Percentiles rank a stretch among this genome's conserved stretches.
phyloP scores from a whole-genome alignment of 192 early-diverging fungal species.

The Backusella liffmaniae region DNA sequence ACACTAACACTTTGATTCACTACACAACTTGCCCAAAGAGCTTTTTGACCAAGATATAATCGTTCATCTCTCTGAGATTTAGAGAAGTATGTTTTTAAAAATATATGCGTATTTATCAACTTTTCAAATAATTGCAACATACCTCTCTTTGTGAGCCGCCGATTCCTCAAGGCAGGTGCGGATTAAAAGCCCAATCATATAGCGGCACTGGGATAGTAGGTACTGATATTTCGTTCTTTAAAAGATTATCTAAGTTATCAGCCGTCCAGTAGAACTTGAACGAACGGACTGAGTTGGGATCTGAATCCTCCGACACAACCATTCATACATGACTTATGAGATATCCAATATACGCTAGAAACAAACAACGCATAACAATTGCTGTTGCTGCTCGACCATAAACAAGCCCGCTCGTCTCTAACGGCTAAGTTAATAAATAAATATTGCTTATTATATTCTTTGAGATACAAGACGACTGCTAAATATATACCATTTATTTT shows the following conservation, averaged over 20 bases:
- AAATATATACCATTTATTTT: neutral
- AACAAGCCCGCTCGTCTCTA: neutral
- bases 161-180: neutral
- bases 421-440: neutral
- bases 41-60: neutral
- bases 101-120: neutral
- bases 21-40: neutral
- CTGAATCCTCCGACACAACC: neutral
- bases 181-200: constrained; percentile 13
- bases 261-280: constrained; percentile 22
- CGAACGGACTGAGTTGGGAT: neutral
- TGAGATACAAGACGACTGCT: neutral
- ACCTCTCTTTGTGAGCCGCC: neutral
- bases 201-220: constrained; percentile 13
- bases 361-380: neutral
- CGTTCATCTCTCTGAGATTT: neutral
- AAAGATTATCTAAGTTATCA: constrained; percentile 6
- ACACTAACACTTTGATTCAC: neutral
- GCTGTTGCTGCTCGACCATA: neutral
- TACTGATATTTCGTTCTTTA: neutral
- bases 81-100: neutral
- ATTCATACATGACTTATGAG: neutral
- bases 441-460: neutral
- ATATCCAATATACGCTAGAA: neutral
- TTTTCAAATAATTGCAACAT: neutral